phyloP scores from a whole-genome alignment of 495 filamentous ascomycete genomes.

The Talaromyces thailandensis region DNA sequence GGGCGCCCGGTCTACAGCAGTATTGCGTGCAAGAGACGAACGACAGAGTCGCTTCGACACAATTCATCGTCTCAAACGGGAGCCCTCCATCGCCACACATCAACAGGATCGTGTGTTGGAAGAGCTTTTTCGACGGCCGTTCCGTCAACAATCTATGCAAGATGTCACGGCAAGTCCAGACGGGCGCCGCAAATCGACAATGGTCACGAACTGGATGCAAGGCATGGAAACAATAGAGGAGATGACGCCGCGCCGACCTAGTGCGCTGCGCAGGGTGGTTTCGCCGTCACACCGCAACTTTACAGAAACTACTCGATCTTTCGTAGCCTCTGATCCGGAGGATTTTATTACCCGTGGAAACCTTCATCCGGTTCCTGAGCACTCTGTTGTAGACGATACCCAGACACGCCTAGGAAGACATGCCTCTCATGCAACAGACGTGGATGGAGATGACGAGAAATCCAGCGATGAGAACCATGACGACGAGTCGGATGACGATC shows the following conservation, averaged over 20 bases:
- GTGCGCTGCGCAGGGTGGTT: conserved; percentile 23
- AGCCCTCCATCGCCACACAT: conserved; percentile 74
- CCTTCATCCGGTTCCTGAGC: conserved; percentile 21
- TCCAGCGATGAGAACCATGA: conserved; percentile 69
- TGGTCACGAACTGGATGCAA: conserved; percentile 83
- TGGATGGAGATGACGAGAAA: conserved; percentile 83
- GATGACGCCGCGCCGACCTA: conserved; percentile 21
- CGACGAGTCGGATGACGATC: conserved; percentile 20
- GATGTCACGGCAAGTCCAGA: conserved; percentile 44
- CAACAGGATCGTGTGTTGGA: conserved; percentile 88
- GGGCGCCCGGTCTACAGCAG: conserved; percentile 20
- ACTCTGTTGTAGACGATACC: conserved; percentile 15
- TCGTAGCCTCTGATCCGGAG: conserved; percentile 49
- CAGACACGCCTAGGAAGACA: conserved; percentile 23
- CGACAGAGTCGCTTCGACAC: conserved; percentile 47
- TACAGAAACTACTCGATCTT: conserved; percentile 40
- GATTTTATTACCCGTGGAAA: conserved; percentile 25
- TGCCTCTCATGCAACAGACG: conserved; percentile 55
- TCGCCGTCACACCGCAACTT: conserved; percentile 34
- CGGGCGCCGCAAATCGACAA: conserved; percentile 58
- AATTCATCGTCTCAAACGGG: conserved; percentile 65
- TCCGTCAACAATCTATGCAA: conserved; percentile 31
- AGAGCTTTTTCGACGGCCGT: conserved; percentile 72
- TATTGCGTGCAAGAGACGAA: conserved; percentile 15
- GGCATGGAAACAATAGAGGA: conserved; percentile 51